These are phyloP conservation scores for Astrephomene gubernaculifera DNA, from an alignment of 139 green algal species.

Conservation along the genomic window DNA sequence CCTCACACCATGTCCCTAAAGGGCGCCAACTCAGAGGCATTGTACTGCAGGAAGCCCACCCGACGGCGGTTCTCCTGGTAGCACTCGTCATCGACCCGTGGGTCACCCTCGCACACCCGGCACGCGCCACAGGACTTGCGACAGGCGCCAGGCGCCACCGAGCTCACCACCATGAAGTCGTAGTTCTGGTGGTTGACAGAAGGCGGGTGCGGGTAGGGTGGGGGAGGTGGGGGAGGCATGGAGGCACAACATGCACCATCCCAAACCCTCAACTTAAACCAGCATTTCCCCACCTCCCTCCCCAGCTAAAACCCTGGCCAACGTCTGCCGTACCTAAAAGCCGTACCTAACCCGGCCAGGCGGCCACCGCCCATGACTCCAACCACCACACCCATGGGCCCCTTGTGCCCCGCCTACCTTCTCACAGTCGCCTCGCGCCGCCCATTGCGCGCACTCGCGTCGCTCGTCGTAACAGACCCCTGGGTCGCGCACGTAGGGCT, in stretches of 20 bases:
- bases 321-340: too few species aligned
- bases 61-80: constrained; percentile 47
- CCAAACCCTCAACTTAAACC: too few species aligned
- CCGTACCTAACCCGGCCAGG: too few species aligned
- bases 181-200: background rate
- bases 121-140: constrained; percentile 43
- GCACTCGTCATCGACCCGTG: constrained; percentile 22
- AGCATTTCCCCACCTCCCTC: too few species aligned
- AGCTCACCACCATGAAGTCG: constrained; percentile 42
- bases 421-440: constrained; percentile 41
- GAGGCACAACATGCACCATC: too few species aligned
- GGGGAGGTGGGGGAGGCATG: too few species aligned
- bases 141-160: constrained; percentile 23
- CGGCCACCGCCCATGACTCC: too few species aligned
- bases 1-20: constrained; percentile 13
- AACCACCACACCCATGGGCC: too few species aligned
- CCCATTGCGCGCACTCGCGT: constrained; percentile 31
- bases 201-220: too few species aligned
- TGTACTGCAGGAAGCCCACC: constrained; percentile 42
- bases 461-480: constrained; percentile 43
- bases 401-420: too few species aligned
- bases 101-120: constrained; percentile 44
- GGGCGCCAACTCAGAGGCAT: constrained; percentile 22
- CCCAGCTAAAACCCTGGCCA: too few species aligned
- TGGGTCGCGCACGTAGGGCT: constrained; percentile 39